These are phyloP conservation scores for Jackrogersella minutella DNA, from an alignment of 495 filamentous ascomycete genomes.

Conservation along the genomic window DNA sequence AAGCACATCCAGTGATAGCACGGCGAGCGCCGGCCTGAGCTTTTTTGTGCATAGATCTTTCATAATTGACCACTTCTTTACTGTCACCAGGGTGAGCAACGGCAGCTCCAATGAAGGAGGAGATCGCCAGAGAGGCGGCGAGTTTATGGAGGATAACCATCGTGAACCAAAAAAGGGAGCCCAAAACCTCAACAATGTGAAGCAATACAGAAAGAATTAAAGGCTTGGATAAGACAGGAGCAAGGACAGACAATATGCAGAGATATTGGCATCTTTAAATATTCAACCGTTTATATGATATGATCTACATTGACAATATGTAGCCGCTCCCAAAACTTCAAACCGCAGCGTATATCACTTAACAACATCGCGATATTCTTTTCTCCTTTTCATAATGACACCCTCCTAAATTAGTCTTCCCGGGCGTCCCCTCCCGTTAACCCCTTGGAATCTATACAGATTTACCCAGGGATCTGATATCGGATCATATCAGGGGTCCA, in stretches of 20 bases:
- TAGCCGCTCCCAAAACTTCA: background rate
- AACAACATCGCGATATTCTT: conserved; percentile 15
- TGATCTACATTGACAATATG: conserved; percentile 20
- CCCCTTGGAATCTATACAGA: conserved; percentile 30
- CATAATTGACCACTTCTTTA: conserved; percentile 46
- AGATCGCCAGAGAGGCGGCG: conserved; percentile 41
- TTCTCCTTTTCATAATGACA: conserved; percentile 30
- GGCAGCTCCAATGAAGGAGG: conserved; percentile 37
- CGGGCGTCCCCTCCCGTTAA: conserved; percentile 16
- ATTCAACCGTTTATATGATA: conserved; percentile 8
- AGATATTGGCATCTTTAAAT: conserved; percentile 27
- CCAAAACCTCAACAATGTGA: background rate
- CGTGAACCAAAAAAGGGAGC: conserved; percentile 1
- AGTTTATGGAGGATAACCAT: conserved; percentile 40
- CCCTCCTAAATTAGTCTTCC: conserved; percentile 37
- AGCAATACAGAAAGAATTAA: conserved; percentile 13
- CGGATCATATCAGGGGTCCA: conserved; percentile 25
- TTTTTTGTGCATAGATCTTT: conserved; percentile 43
- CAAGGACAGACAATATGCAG: background rate
- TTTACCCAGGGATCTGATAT: conserved; percentile 31
- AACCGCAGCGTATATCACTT: conserved; percentile 8
- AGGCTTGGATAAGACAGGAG: conserved; percentile 6
- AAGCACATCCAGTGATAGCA: conserved; percentile 46
- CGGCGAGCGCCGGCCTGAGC: conserved; percentile 47
- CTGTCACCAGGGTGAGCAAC: conserved; percentile 51